Conservation (phyloP, 2,329 filamentous ascomycete genomes). For the Plenodomus tracheiphilus region DNA sequence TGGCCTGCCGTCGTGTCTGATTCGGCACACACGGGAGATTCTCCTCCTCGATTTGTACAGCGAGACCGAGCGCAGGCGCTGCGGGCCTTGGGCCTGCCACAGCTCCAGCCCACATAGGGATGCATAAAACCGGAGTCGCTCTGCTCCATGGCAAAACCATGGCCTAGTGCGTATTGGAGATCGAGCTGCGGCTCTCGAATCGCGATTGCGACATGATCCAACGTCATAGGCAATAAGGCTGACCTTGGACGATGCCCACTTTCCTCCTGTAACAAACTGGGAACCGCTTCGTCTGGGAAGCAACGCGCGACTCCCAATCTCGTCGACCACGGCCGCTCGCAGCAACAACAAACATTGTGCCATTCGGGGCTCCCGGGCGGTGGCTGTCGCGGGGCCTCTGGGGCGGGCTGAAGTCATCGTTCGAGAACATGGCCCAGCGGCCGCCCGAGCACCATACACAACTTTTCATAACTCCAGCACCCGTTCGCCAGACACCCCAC, state of each 20-base stretch:
- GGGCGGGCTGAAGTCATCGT: constrained; percentile 35
- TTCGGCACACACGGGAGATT: constrained; percentile 33
- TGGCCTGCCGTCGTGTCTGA: constrained; percentile 17
- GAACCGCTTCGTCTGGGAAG: not conserved
- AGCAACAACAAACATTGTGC: constrained; percentile 16
- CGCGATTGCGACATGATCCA: constrained; percentile 27
- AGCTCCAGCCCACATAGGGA: constrained; percentile 30
- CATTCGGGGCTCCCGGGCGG: constrained; percentile 31
- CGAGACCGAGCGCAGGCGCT: constrained; percentile 32
- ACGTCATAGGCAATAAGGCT: constrained; percentile 40
- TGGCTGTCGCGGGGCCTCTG: constrained; percentile 23
- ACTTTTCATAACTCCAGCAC: constrained; percentile 34
- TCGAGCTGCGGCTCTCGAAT: constrained; percentile 34
- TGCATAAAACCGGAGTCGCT: constrained; percentile 37
- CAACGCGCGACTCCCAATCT: not conserved
- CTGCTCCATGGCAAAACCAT: constrained; percentile 28
- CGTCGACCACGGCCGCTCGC: constrained; percentile 6
- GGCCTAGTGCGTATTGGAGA: constrained; percentile 28
- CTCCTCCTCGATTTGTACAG: constrained; percentile 34
- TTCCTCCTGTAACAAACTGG: not conserved
- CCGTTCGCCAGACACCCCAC: constrained; percentile 36
- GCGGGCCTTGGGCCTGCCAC: constrained; percentile 30
- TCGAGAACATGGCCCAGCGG: constrained; percentile 34
- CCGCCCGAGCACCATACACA: too few relatives aligned
- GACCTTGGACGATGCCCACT: not conserved